Conservation (phyloP, 306 rosid species). For the Psophocarpus tetragonolobus region DNA sequence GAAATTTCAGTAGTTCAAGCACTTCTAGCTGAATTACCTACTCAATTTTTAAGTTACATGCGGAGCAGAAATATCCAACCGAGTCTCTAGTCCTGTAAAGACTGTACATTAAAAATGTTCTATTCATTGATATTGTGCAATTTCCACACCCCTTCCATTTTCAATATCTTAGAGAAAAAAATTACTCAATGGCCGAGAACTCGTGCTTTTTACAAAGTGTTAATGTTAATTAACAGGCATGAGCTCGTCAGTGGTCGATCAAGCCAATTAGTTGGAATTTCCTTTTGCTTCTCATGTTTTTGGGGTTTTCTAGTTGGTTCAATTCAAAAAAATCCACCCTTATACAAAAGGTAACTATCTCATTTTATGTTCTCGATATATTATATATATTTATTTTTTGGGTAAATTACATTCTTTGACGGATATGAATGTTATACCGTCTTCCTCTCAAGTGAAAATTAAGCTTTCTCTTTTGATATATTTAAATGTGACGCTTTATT, state of each 20-base stretch:
- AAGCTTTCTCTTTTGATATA: no score
- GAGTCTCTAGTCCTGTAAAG: conserved; percentile 46
- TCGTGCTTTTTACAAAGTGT: conserved; percentile 36
- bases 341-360: not conserved
- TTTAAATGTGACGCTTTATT: no score
- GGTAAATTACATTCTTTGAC: no score
- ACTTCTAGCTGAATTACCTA: conserved; percentile 88
- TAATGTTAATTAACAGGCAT: conserved; percentile 19
- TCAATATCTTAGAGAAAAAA: conserved; percentile 8
- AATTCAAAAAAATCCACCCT: not conserved
- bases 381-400: not conserved
- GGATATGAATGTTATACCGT: no score
- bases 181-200: conserved; percentile 27
- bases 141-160: conserved; percentile 34
- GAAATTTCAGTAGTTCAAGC: conserved; percentile 92
- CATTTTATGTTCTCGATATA: not conserved
- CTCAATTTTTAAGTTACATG: conserved; percentile 88
- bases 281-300: conserved; percentile 23
- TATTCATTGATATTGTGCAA: conserved; percentile 42
- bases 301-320: conserved; percentile 3
- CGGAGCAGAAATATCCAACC: conserved; percentile 88
- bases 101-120: conserved; percentile 46
- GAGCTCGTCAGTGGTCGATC: conserved; percentile 26
- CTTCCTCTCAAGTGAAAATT: no score
- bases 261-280: conserved; percentile 26